These are phyloP conservation scores for Syzygium aromaticum DNA, from an alignment of 345 rosid species.

Conservation along the genomic window DNA sequence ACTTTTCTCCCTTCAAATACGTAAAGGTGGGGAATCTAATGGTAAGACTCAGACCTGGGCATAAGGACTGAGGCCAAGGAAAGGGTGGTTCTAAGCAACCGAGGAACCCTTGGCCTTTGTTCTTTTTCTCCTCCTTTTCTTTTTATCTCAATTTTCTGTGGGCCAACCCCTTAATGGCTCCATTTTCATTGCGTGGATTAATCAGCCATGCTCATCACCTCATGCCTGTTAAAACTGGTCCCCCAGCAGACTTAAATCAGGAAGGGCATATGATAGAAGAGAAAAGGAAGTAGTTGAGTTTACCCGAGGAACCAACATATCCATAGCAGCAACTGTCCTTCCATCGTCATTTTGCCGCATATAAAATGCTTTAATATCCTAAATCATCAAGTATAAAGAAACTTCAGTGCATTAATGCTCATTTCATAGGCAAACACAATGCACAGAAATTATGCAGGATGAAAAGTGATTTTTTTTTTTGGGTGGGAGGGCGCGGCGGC, in stretches of 20 bases:
- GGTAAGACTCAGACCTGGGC: not conserved
- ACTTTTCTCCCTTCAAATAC: not conserved
- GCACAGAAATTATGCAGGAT: not conserved
- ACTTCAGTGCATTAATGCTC: not conserved
- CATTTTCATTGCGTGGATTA: not conserved
- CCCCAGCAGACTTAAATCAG: not conserved
- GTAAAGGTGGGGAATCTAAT: not conserved
- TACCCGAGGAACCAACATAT: conserved; percentile 97
- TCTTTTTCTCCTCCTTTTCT: not conserved
- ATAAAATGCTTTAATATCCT: conserved; percentile 97
- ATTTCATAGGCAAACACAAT: not conserved
- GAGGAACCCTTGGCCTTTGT: not conserved
- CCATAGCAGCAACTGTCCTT: conserved; percentile 99
- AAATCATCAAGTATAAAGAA: conserved; percentile 10
- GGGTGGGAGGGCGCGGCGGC: not conserved
- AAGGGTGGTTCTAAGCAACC: not conserved
- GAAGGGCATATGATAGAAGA: not conserved
- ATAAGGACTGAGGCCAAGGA: not conserved
- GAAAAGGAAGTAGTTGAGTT: not conserved
- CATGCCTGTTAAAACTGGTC: not conserved
- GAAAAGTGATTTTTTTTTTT: not conserved
- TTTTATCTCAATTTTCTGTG: not conserved
- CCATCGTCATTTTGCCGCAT: conserved; percentile 98
- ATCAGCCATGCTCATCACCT: not conserved
- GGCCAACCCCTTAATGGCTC: not conserved